Evolutionary conservation across 1,284 basidiomycete species (phyloP).

Genomic region (Irpex rosettiformis): DNA sequence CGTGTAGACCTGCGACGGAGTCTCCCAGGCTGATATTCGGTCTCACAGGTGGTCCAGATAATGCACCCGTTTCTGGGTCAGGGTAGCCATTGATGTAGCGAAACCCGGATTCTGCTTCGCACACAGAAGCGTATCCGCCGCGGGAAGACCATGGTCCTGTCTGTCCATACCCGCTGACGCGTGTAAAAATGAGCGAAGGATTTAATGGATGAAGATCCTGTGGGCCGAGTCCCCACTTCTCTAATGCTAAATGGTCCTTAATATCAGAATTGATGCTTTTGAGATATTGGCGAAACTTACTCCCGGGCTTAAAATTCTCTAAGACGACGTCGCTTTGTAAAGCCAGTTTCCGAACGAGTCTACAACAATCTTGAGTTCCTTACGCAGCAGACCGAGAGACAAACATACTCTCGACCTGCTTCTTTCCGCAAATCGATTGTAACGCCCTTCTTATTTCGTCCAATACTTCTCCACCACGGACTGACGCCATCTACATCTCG

Average conservation of each 20-base stretch:
- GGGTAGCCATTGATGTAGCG: slow-evolving; percentile 67
- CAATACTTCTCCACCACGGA: slow-evolving; percentile 70
- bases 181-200: slow-evolving; percentile 65
- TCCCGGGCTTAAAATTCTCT: slow-evolving; percentile 74
- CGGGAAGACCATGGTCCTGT: slow-evolving; percentile 68
- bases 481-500: slow-evolving; percentile 66
- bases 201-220: slow-evolving; percentile 51
- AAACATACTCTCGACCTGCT: slow-evolving; percentile 61
- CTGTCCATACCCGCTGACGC: slow-evolving; percentile 71
- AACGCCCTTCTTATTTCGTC: slow-evolving; percentile 69
- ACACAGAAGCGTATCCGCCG: slow-evolving; percentile 69
- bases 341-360: slow-evolving; percentile 60
- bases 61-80: slow-evolving; percentile 46
- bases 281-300: slow-evolving; percentile 34
- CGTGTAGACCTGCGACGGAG: slow-evolving; percentile 66
- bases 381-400: no score
- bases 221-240: slow-evolving; percentile 66
- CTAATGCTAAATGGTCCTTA: slow-evolving; percentile 42
- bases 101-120: slow-evolving; percentile 72
- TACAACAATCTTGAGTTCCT: slow-evolving; percentile 22
- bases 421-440: slow-evolving; percentile 59
- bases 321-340: slow-evolving; percentile 59
- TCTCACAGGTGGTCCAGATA: slow-evolving; percentile 59
- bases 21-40: slow-evolving; percentile 72
- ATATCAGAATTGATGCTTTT: background rate